phyloP scores from a whole-genome alignment of 257 asterid genomes.

The Solanum appendiculatum region DNA sequence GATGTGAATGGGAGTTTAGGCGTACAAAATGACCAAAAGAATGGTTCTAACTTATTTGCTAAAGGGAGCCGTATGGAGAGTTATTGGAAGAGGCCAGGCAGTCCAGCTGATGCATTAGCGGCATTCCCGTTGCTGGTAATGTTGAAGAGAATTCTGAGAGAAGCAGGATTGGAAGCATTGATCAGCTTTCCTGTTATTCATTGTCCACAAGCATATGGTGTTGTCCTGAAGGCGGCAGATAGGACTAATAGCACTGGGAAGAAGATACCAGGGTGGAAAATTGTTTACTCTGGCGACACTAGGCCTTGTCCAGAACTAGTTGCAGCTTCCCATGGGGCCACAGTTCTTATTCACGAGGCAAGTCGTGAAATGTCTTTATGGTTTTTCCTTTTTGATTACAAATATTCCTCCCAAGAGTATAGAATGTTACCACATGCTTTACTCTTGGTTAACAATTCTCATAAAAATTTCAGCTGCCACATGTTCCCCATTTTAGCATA shows the following conservation, averaged over 20 bases:
- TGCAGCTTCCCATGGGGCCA: conserved; percentile 65
- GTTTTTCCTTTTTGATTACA: neutral
- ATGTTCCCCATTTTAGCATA: neutral
- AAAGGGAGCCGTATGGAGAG: conserved; percentile 74
- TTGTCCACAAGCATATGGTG: conserved; percentile 85
- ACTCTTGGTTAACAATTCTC: neutral
- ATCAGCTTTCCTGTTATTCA: conserved; percentile 82
- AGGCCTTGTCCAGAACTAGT: conserved; percentile 88
- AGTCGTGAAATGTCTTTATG: neutral
- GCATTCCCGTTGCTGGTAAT: conserved; percentile 33
- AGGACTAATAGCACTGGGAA: conserved; percentile 48
- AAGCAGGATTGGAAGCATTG: conserved; percentile 61
- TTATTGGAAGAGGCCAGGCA: conserved; percentile 45
- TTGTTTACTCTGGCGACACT: conserved; percentile 96
- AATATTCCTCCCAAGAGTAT: neutral
- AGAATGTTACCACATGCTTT: neutral
- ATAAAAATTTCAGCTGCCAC: neutral
- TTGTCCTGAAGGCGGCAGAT: conserved; percentile 45
- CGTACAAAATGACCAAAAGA: conserved; percentile 1
- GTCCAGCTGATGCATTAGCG: conserved; percentile 26
- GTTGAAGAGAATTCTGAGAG: conserved; percentile 38
- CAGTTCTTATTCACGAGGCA: conserved; percentile 86
- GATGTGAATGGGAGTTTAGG: conserved; percentile 6
- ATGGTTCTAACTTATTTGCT: conserved; percentile 35
- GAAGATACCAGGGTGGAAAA: conserved; percentile 80